Evolutionary conservation across 805 yeast genomes (phyloP).

Genomic region (Candida ipomoeae): DNA sequence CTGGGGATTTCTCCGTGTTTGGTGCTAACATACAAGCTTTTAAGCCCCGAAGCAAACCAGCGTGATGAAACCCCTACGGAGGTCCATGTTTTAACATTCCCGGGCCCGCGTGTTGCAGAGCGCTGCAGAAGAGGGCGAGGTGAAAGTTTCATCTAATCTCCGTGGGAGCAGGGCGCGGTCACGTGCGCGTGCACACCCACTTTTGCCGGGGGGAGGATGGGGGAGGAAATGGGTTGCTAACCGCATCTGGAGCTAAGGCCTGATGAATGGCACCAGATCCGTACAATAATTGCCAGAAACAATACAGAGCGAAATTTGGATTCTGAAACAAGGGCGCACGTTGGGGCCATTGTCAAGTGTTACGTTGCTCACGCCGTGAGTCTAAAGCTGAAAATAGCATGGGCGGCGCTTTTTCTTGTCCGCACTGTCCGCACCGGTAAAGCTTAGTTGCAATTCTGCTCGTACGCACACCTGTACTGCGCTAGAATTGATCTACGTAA

Average conservation of each 20-base stretch:
- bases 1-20: background rate
- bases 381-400: background rate
- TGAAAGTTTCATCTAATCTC: background rate
- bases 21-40: background rate
- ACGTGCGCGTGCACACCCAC: background rate
- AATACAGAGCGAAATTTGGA: background rate
- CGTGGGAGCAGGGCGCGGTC: background rate
- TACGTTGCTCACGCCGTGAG: background rate
- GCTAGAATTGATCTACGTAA: constrained; percentile 1
- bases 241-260: background rate
- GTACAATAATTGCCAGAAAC: background rate
- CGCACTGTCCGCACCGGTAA: background rate
- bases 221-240: background rate
- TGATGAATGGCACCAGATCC: background rate
- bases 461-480: constrained; percentile 4
- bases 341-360: background rate
- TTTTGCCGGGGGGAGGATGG: background rate
- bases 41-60: background rate
- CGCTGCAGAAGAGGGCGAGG: background rate
- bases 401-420: background rate
- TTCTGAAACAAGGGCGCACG: background rate
- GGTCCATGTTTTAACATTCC: background rate
- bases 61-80: background rate
- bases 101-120: background rate
- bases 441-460: background rate